Evolutionary conservation across 495 filamentous ascomycete genomes (phyloP), one percentile per base, ranked within the genome.

Genomic region (Podospora pseudoanserina): DNA sequence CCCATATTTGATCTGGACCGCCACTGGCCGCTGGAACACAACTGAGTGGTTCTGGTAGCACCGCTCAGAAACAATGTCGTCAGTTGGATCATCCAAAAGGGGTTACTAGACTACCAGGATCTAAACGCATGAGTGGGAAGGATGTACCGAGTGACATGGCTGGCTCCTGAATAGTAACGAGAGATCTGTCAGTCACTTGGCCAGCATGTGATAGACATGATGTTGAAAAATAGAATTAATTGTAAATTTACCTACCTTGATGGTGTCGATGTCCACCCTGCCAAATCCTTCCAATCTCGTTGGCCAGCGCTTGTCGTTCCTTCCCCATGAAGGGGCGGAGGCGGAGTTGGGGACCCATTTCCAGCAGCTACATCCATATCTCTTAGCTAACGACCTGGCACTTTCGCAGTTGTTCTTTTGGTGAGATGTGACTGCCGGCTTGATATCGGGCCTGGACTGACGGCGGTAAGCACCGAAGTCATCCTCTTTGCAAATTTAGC

Each of bases 211-310:
- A 58, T 20, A 26, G 23, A 20, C n/a, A 26, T 58, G 55, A n/a
- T 19, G 18, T 0, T 19, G 54, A 4, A 3, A 20, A 20, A 56
- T 56, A 20, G 0, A 20, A 56, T 19, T 23, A 23, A 23, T 23
- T 23, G 23, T 1, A 23, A 23, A 23, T 23, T 32, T 32, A 32
- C 30, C 30, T 15, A 20, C n/a, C 6, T 19, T 7, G 55, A 58
- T 58, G 55, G 55, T 58, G 55, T 13, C n/a, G n/a, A 26, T 20
- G 6, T 20, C n/a, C n/a, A 9, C 55, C 7, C 3, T 4, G 9
- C 13, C n/a, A 11, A 58, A 58, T 58, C 55, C 55, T 58, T 58
- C 55, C 55, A 58, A 58, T 58, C 19, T 58, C 18, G 55, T 58
- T 58, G 55, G 55, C n/a, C 4, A 58, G 6, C 55, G n/a, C n/a